phyloP scores from a whole-genome alignment of 768 basidiomycete species.

The Kondoa malvinella region DNA sequence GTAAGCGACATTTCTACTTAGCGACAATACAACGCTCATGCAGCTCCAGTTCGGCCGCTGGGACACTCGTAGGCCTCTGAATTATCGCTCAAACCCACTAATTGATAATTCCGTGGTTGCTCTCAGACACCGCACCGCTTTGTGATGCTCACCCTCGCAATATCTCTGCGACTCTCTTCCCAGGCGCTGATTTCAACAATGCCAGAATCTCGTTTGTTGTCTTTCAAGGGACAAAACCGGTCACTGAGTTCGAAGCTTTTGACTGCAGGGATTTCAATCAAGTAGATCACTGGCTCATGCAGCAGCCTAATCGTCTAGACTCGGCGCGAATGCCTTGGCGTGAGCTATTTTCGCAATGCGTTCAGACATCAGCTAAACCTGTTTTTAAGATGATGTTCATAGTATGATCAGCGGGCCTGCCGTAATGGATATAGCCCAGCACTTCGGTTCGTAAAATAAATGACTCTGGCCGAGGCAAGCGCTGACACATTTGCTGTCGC shows the following conservation, averaged over 20 bases:
- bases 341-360: background rate
- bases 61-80: constrained; percentile 63
- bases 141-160: constrained; percentile 84
- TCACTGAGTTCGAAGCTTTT: too few relatives aligned
- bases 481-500: constrained; percentile 57
- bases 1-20: too few relatives aligned
- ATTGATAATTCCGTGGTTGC: too few relatives aligned
- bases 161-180: constrained; percentile 64
- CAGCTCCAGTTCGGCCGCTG: constrained; percentile 97
- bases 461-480: too few relatives aligned
- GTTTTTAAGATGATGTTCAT: constrained; percentile 45
- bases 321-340: constrained; percentile 20
- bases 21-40: too few relatives aligned
- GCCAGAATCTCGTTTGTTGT: too few relatives aligned
- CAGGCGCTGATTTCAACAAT: constrained; percentile 87
- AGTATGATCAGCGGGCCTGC: constrained; percentile 65
- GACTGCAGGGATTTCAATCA: constrained; percentile 58
- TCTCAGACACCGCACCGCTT: constrained; percentile 43
- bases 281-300: constrained; percentile 40
- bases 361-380: background rate
- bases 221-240: too few relatives aligned
- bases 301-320: constrained; percentile 12
- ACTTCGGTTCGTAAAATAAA: too few relatives aligned
- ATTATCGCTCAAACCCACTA: constrained; percentile 18
- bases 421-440: constrained; percentile 80